Percentiles rank a stretch among this genome's conserved stretches.
phyloP scores from a whole-genome alignment of 495 filamentous ascomycete genomes.

The Aspergillus nidulans region DNA sequence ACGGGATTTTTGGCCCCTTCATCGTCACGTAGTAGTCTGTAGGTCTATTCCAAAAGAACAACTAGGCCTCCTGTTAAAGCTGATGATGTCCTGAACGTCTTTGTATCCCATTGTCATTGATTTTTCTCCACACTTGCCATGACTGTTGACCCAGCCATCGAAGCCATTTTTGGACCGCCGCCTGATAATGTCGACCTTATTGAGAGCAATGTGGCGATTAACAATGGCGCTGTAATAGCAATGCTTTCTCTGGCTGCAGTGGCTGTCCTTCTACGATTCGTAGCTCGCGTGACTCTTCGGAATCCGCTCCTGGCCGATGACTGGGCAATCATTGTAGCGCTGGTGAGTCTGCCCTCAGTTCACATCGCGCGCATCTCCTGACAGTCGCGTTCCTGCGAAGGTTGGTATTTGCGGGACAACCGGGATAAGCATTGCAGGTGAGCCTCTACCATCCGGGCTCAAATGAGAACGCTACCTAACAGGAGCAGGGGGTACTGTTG shows the following conservation, averaged over 20 bases:
- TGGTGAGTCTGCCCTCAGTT: slow-evolving; percentile 18
- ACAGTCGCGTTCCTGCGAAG: too few species aligned
- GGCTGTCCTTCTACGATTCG: slow-evolving; percentile 28
- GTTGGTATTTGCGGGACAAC: slow-evolving; percentile 16
- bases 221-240: slow-evolving; percentile 24
- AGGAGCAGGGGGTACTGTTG: slow-evolving; percentile 18
- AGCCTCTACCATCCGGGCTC: slow-evolving; percentile 1
- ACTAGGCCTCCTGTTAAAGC: neutral
- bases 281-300: slow-evolving; percentile 21
- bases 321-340: slow-evolving; percentile 27
- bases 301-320: slow-evolving; percentile 31
- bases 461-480: neutral
- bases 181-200: slow-evolving; percentile 21
- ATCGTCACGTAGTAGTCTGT: too few species aligned
- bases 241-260: slow-evolving; percentile 29
- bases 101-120: too few species aligned
- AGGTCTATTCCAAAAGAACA: too few species aligned
- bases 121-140: slow-evolving; percentile 1
- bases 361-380: too few species aligned
- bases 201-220: slow-evolving; percentile 8
- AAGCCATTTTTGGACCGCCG: slow-evolving; percentile 22
- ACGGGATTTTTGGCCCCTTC: too few species aligned
- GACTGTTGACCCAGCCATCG: slow-evolving; percentile 18
- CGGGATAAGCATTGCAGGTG: slow-evolving; percentile 25
- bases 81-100: neutral